These are phyloP conservation scores for Sporothrix schenckii DNA, from an alignment of 2,329 filamentous ascomycete species.

Conservation along the genomic window DNA sequence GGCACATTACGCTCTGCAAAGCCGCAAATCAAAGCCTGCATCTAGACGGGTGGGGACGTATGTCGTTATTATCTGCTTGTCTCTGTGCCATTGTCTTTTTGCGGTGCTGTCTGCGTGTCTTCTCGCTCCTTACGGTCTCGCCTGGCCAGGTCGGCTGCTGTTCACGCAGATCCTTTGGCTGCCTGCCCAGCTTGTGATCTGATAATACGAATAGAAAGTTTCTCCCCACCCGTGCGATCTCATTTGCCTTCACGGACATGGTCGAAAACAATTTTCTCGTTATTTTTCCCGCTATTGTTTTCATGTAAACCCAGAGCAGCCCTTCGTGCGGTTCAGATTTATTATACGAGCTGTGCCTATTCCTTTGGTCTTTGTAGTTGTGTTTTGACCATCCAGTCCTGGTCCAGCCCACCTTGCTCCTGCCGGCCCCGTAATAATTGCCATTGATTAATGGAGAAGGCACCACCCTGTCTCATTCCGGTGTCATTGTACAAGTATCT, in stretches of 20 bases:
- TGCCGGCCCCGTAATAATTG: conserved; percentile 9
- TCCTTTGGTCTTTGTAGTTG: neutral
- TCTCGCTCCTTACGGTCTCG: neutral
- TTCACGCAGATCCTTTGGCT: neutral
- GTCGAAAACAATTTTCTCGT: no score
- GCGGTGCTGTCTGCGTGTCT: neutral
- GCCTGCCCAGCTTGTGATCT: conserved; percentile 13
- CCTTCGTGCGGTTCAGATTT: neutral
- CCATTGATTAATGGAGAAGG: conserved; percentile 16
- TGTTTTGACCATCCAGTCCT: conserved; percentile 4
- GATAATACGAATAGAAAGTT: neutral
- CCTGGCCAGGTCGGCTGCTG: neutral
- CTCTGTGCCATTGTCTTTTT: neutral
- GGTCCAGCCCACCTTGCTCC: neutral
- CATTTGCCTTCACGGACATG: neutral
- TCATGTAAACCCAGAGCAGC: neutral
- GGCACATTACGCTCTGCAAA: conserved; percentile 13
- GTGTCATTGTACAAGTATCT: conserved; percentile 19
- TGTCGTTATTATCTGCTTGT: conserved; percentile 14
- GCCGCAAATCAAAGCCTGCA: conserved; percentile 25
- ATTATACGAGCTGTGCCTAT: conserved; percentile 1
- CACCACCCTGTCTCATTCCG: conserved; percentile 1
- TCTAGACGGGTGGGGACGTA: neutral
- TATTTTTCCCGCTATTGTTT: no score
- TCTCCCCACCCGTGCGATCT: neutral